Percentiles rank a stretch among this genome's conserved stretches.
Conservation (phyloP, 768 basidiomycete genomes). For the Psilocybe azurescens region DNA sequence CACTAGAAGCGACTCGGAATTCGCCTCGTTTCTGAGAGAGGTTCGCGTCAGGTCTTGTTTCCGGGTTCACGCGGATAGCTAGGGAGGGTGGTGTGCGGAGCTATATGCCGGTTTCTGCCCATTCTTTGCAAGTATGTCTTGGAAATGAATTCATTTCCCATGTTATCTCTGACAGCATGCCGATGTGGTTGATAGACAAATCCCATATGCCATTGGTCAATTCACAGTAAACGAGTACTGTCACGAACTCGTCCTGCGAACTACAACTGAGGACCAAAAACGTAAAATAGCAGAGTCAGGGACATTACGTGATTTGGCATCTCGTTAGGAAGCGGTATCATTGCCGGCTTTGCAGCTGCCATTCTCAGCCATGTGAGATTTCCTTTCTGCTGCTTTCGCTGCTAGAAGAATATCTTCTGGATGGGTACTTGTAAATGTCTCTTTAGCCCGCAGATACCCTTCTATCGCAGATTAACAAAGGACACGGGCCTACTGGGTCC, state of each 20-base stretch:
- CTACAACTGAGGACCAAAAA: conserved; percentile 72
- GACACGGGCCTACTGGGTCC: conserved; percentile 77
- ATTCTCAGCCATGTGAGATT: conserved; percentile 70
- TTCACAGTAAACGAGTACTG: conserved; percentile 89
- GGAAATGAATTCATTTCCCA: background rate
- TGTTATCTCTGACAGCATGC: background rate
- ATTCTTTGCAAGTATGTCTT: conserved; percentile 77
- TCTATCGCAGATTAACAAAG: conserved; percentile 85
- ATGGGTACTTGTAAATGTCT: background rate
- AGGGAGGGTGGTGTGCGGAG: conserved; percentile 80
- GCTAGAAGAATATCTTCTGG: background rate
- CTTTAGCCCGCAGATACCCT: conserved; percentile 81
- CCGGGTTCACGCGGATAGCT: conserved; percentile 79
- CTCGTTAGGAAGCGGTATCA: conserved; percentile 72
- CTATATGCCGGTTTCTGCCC: conserved; percentile 87
- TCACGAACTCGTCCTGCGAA: conserved; percentile 74
- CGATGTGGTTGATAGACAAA: conserved; percentile 56
- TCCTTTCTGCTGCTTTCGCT: background rate
- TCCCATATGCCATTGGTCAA: conserved; percentile 87
- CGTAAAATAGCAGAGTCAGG: conserved; percentile 45
- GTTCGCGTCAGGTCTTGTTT: conserved; percentile 81
- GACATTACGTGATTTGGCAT: conserved; percentile 59
- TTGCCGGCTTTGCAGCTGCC: conserved; percentile 82
- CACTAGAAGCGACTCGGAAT: conserved; percentile 81
- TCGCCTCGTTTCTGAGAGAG: conserved; percentile 75